A percentile compares a stretch with the other conserved stretches of the same genome.
These are phyloP conservation scores for Hypoxylon sp. DNA, from an alignment of 2,329 filamentous ascomycete species.

Conservation along the genomic window DNA sequence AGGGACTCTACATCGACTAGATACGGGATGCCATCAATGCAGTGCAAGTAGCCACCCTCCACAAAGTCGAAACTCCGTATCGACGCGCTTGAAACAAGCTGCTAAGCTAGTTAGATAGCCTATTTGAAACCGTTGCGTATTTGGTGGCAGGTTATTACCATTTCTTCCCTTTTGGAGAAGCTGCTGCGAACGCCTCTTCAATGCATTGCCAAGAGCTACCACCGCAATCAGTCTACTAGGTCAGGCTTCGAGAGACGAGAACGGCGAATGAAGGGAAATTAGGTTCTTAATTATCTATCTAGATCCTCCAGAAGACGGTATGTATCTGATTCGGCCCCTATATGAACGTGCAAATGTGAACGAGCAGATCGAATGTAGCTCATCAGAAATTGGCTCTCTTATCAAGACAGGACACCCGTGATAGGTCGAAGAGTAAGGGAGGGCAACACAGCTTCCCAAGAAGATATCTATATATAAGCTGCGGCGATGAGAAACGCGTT, in stretches of 20 bases:
- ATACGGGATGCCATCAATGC: background rate
- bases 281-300: background rate
- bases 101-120: background rate
- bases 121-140: background rate
- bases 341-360: background rate
- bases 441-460: background rate
- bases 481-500: background rate
- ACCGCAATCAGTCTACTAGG: background rate
- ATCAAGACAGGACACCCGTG: background rate
- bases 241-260: background rate
- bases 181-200: background rate
- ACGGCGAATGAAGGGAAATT: background rate
- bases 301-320: background rate
- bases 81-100: background rate
- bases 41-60: background rate
- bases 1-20: conserved; percentile 44
- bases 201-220: background rate
- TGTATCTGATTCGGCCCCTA: background rate
- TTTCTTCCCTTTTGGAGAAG: background rate
- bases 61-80: background rate
- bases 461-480: no score
- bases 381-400: background rate
- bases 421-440: background rate
- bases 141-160: background rate
- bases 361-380: background rate